Conservation (phyloP, 305 asterid species). For the Fraxinus latifolia region DNA sequence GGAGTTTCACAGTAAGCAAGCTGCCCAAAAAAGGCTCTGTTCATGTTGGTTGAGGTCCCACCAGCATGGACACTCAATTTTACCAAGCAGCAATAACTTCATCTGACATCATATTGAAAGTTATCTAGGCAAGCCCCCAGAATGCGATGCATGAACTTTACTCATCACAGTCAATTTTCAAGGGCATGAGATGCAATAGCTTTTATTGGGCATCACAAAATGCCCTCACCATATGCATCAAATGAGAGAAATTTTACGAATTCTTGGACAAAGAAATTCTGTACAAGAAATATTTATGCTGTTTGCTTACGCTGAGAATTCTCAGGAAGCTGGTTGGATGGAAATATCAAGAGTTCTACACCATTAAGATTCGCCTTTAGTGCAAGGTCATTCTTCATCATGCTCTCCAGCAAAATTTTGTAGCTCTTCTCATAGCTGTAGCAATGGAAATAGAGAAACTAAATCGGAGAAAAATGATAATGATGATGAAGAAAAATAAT, state of each 20-base stretch:
- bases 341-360: conserved; percentile 81
- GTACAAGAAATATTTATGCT: background rate
- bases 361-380: conserved; percentile 68
- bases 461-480: conserved; percentile 22
- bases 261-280: conserved; percentile 17
- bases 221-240: background rate
- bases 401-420: conserved; percentile 62
- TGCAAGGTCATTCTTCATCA: conserved; percentile 87
- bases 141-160: background rate
- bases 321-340: conserved; percentile 84
- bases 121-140: conserved; percentile 1
- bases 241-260: conserved; percentile 5
- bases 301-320: conserved; percentile 64
- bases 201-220: background rate
- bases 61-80: background rate
- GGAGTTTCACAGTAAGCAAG: background rate
- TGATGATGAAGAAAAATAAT: conserved; percentile 8
- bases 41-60: background rate
- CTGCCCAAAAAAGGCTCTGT: background rate
- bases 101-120: background rate
- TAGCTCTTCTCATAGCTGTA: conserved; percentile 76
- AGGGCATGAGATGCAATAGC: background rate
- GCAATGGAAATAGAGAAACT: conserved; percentile 29
- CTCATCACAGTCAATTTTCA: background rate
- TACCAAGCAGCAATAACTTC: background rate